Conservation (phyloP, 2,329 filamentous ascomycete genomes). For the Ophiostoma novo-ulmi region DNA sequence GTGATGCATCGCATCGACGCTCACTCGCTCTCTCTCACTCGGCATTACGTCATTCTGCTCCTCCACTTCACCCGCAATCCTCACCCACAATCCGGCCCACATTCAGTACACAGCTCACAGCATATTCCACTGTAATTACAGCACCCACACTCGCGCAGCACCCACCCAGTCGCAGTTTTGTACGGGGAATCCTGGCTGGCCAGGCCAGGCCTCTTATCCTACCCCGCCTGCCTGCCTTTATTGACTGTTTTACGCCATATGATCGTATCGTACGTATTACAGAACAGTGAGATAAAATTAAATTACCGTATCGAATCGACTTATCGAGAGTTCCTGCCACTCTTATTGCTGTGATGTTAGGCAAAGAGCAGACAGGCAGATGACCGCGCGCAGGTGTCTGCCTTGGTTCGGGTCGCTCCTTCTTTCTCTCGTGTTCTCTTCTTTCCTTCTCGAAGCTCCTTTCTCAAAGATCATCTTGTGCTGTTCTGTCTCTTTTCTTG, state of each 20-base stretch:
- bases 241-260: neutral
- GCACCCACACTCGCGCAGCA: neutral
- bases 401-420: neutral
- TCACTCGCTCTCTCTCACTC: neutral
- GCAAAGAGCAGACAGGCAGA: neutral
- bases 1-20: neutral
- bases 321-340: neutral
- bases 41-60: conserved; percentile 4
- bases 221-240: neutral
- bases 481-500: too few species aligned
- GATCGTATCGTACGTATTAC: neutral
- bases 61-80: neutral
- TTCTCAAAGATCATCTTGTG: neutral
- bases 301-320: neutral
- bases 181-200: conserved; percentile 7
- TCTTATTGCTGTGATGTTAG: neutral
- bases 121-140: conserved; percentile 3
- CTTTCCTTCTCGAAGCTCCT: neutral
- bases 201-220: neutral
- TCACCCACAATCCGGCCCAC: neutral
- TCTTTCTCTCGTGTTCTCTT: neutral
- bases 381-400: neutral
- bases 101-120: neutral
- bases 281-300: neutral
- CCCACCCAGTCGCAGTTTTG: neutral